These are phyloP conservation scores for Globisporangium rhizosaccharum DNA, from an alignment of 352 stramenopile genomes.

Conservation along the genomic window DNA sequence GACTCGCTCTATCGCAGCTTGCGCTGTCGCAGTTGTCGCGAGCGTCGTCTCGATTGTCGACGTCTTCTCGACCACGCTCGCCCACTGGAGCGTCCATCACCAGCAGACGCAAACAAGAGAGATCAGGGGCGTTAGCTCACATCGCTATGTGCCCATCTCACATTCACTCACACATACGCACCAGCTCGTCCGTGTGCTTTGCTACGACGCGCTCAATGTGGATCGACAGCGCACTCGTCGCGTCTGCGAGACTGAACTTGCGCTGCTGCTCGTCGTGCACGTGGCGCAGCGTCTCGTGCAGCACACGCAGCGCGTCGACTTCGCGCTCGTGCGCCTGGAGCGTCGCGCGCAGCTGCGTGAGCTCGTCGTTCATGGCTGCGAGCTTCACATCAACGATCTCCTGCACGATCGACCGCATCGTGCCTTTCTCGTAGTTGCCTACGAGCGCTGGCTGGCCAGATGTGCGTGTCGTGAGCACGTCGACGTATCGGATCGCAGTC, in stretches of 20 bases:
- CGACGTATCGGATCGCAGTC: conserved; percentile 60
- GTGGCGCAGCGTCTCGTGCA: conserved; percentile 54
- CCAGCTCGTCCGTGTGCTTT: conserved; percentile 62
- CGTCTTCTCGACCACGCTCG: conserved; percentile 39
- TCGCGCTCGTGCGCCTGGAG: conserved; percentile 52
- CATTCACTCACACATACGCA: conserved; percentile 15
- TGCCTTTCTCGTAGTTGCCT: conserved; percentile 35
- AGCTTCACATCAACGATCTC: conserved; percentile 71
- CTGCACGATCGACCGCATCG: conserved; percentile 57
- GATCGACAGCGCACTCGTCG: conserved; percentile 46
- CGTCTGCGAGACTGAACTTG: conserved; percentile 54
- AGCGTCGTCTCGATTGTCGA: conserved; percentile 30
- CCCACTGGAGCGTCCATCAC: conserved; percentile 27
- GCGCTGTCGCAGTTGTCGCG: conserved; percentile 19
- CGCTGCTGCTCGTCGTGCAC: conserved; percentile 49
- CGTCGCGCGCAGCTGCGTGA: conserved; percentile 40
- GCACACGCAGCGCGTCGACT: conserved; percentile 45
- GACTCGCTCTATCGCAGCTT: conserved; percentile 19
- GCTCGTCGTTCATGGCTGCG: conserved; percentile 46
- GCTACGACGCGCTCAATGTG: conserved; percentile 65
- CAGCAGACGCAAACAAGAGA: background rate
- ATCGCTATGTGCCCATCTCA: background rate
- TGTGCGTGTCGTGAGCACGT: conserved; percentile 45
- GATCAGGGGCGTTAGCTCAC: background rate
- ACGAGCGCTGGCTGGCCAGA: conserved; percentile 21